Evolutionary conservation across 208 protist species (phyloP).

Genomic region (Crithidia sp.): DNA sequence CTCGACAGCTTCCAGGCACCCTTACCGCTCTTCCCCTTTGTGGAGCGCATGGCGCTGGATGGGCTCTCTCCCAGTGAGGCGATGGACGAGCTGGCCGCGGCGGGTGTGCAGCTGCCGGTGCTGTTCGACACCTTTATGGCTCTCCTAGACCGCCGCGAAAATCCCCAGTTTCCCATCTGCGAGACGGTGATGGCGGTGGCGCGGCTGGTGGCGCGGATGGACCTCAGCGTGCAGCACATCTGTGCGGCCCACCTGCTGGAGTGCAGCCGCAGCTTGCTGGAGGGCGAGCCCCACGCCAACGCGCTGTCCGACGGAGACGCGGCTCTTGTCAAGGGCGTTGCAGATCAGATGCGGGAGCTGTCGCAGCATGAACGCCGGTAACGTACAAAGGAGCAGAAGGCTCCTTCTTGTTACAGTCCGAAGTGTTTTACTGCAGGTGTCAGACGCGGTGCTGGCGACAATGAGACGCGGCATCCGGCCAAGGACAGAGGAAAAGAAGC

Average conservation of each 20-base stretch:
- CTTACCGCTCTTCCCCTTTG: conserved; percentile 69
- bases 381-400: background rate
- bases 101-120: conserved; percentile 44
- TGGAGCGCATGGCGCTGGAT: conserved; percentile 69
- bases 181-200: conserved; percentile 48
- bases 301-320: conserved; percentile 44
- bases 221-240: conserved; percentile 41
- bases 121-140: conserved; percentile 64
- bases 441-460: background rate
- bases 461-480: no score
- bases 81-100: conserved; percentile 40
- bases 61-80: conserved; percentile 29
- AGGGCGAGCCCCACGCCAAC: conserved; percentile 43
- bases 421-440: no score
- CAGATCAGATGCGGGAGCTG: conserved; percentile 31
- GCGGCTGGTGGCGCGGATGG: conserved; percentile 41
- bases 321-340: conserved; percentile 36
- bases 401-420: background rate
- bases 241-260: conserved; percentile 69
- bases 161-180: conserved; percentile 40
- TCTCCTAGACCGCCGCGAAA: conserved; percentile 47
- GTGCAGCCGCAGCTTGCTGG: conserved; percentile 62
- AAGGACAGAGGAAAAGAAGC: no score
- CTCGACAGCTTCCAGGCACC: conserved; percentile 59
- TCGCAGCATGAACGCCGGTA: conserved; percentile 8